These are phyloP conservation scores for Avicennia marina DNA, from an alignment of 257 asterid species.

Conservation along the genomic window DNA sequence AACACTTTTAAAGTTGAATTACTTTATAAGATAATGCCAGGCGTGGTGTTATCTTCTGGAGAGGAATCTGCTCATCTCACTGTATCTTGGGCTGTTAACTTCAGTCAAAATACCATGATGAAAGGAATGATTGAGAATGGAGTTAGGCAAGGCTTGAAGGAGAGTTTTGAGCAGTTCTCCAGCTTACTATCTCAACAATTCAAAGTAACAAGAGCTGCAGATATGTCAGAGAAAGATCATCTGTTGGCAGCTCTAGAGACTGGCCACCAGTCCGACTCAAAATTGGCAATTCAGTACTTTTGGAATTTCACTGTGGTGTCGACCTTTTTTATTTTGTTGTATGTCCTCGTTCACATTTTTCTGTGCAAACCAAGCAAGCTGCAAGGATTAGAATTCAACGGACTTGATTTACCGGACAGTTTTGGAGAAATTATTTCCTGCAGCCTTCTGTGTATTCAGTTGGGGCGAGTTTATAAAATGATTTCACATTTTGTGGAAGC, in stretches of 20 bases:
- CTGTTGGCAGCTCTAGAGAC: slow-evolving; percentile 45
- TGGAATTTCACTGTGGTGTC: slow-evolving; percentile 64
- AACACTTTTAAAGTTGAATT: slow-evolving; percentile 61
- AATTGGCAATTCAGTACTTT: slow-evolving; percentile 50
- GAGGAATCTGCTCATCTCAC: slow-evolving; percentile 61
- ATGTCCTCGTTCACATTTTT: slow-evolving; percentile 52
- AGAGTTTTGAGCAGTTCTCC: slow-evolving; percentile 61
- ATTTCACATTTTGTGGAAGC: slow-evolving; percentile 75
- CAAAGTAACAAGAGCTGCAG: slow-evolving; percentile 28
- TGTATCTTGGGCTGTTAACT: slow-evolving; percentile 72
- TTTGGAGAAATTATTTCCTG: slow-evolving; percentile 68
- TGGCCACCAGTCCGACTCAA: slow-evolving; percentile 48
- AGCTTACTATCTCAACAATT: slow-evolving; percentile 45
- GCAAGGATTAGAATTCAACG: slow-evolving; percentile 65
- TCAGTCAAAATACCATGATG: slow-evolving; percentile 71
- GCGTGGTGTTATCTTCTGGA: slow-evolving; percentile 34
- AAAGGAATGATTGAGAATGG: slow-evolving; percentile 79
- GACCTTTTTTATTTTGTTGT: slow-evolving; percentile 45
- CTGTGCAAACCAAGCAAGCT: slow-evolving; percentile 35
- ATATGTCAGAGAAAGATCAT: slow-evolving; percentile 46
- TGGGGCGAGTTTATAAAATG: slow-evolving; percentile 66
- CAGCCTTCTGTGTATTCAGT: slow-evolving; percentile 52
- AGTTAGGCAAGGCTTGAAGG: slow-evolving; percentile 76
- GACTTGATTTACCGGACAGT: slow-evolving; percentile 87
- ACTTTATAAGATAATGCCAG: slow-evolving; percentile 69